Percentiles rank a stretch among this genome's conserved stretches.
Conservation (phyloP, 768 basidiomycete genomes). For the Suillus weaverae region DNA sequence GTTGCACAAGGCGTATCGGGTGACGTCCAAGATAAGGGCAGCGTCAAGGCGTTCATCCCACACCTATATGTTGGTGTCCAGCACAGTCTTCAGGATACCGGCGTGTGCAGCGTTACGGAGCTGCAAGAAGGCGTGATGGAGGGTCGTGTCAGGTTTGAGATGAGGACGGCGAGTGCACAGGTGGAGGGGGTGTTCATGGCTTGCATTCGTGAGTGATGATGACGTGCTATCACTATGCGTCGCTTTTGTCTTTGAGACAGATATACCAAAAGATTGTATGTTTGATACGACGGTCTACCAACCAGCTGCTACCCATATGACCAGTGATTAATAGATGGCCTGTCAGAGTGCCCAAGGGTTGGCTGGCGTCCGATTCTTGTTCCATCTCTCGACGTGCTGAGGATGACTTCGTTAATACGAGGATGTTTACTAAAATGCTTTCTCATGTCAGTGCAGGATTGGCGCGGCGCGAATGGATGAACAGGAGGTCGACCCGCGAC, state of each 20-base stretch:
- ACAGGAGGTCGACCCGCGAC: too few species aligned
- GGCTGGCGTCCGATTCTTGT: too few species aligned
- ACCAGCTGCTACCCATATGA: not conserved
- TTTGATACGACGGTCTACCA: slow-evolving; percentile 25
- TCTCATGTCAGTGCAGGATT: too few species aligned
- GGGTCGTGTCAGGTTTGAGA: slow-evolving; percentile 82
- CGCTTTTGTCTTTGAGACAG: slow-evolving; percentile 28
- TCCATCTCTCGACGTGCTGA: too few species aligned
- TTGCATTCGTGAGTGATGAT: slow-evolving; percentile 78
- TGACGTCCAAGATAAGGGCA: slow-evolving; percentile 97
- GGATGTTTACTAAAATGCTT: too few species aligned
- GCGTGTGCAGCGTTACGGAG: slow-evolving; percentile 64
- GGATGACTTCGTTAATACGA: too few species aligned
- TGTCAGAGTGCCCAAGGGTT: not conserved
- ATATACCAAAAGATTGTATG: slow-evolving; percentile 59
- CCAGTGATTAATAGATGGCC: not conserved
- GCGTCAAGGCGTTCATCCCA: slow-evolving; percentile 88
- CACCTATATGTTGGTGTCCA: slow-evolving; percentile 81
- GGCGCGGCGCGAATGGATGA: too few species aligned
- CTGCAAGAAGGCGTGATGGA: slow-evolving; percentile 64
- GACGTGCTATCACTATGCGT: slow-evolving; percentile 3
- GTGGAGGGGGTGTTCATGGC: slow-evolving; percentile 96
- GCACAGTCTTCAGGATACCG: slow-evolving; percentile 94
- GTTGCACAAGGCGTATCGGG: slow-evolving; percentile 97
- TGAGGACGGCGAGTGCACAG: slow-evolving; percentile 93